Conservation (phyloP, 2,329 filamentous ascomycete species). For the Colletotrichum kahawae region DNA sequence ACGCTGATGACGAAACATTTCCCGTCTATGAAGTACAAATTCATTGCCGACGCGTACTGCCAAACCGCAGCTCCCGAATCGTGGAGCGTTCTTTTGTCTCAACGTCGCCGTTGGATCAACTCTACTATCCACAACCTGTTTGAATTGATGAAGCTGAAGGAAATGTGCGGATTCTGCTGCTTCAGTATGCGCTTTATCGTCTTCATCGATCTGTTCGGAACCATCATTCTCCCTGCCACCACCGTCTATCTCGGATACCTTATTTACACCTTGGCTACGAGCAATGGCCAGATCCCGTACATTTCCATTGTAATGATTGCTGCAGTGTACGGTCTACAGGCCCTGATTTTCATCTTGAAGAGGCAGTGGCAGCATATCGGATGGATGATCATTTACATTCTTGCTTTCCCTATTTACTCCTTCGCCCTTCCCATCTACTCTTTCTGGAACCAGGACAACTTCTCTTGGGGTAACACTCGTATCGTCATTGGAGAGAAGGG, state of each 20-base stretch:
- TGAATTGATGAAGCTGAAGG: slow-evolving; percentile 87
- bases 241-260: slow-evolving; percentile 87
- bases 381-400: slow-evolving; percentile 98
- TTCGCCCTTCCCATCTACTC: slow-evolving; percentile 93
- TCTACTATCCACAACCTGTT: slow-evolving; percentile 96
- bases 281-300: slow-evolving; percentile 77
- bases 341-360: slow-evolving; percentile 94
- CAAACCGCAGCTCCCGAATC: slow-evolving; percentile 92
- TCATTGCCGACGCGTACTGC: slow-evolving; percentile 90
- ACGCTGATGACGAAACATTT: slow-evolving; percentile 99
- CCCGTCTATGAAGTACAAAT: slow-evolving; percentile 94
- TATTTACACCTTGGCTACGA: slow-evolving; percentile 76
- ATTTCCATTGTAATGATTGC: slow-evolving; percentile 91
- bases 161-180: slow-evolving; percentile 98
- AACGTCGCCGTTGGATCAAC: slow-evolving; percentile 99
- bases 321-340: slow-evolving; percentile 93
- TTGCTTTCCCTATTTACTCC: slow-evolving; percentile 95
- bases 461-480: slow-evolving; percentile 98
- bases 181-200: slow-evolving; percentile 98
- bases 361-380: slow-evolving; percentile 98
- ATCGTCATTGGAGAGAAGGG: slow-evolving; percentile 95
- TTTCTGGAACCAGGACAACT: slow-evolving; percentile 99
- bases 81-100: slow-evolving; percentile 94
- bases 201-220: slow-evolving; percentile 91
- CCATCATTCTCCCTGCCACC: slow-evolving; percentile 88